These are phyloP conservation scores for Achaetomium macrosporum DNA, from an alignment of 2,329 filamentous ascomycete species.

Conservation along the genomic window DNA sequence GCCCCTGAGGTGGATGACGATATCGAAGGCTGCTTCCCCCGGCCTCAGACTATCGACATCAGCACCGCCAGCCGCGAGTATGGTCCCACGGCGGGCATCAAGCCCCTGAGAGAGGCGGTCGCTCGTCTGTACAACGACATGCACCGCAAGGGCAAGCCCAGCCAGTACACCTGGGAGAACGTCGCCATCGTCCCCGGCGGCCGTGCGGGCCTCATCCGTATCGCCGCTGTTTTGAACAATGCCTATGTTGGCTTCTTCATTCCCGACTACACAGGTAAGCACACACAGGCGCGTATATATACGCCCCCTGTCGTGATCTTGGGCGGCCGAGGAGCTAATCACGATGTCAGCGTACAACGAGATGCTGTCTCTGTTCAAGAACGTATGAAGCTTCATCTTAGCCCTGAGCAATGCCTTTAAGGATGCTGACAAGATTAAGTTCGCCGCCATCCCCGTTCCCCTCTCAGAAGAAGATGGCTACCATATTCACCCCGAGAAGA, in stretches of 20 bases:
- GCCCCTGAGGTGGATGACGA: conserved; percentile 91
- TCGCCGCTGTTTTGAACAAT: conserved; percentile 89
- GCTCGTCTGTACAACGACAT: conserved; percentile 90
- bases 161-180: conserved; percentile 95
- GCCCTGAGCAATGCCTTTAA: neutral
- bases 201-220: conserved; percentile 85
- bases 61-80: conserved; percentile 79
- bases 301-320: neutral
- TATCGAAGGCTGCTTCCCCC: conserved; percentile 80
- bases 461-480: conserved; percentile 81
- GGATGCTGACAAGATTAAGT: conserved; percentile 42
- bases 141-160: conserved; percentile 79
- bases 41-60: conserved; percentile 73
- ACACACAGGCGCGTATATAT: too few species aligned
- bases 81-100: conserved; percentile 89
- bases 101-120: conserved; percentile 80
- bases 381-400: conserved; percentile 44
- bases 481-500: conserved; percentile 89
- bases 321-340: neutral
- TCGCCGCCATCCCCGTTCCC: conserved; percentile 80
- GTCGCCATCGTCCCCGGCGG: conserved; percentile 94
- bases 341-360: conserved; percentile 72
- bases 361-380: conserved; percentile 93
- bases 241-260: conserved; percentile 92
- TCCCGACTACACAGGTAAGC: conserved; percentile 75